These are phyloP conservation scores for Picea glauca DNA, from an alignment of 75 land plant genomes.

Conservation along the genomic window DNA sequence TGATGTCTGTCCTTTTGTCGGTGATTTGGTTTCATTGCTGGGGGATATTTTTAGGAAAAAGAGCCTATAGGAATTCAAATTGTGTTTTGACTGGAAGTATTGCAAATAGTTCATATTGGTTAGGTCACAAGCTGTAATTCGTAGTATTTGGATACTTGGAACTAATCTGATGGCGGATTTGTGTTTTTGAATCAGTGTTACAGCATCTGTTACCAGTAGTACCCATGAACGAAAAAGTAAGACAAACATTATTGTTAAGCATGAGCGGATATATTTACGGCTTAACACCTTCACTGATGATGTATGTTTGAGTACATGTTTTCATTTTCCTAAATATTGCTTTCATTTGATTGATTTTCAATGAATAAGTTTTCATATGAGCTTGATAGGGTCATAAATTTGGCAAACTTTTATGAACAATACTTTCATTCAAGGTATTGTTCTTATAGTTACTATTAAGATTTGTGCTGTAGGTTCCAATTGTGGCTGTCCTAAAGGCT, in stretches of 20 bases:
- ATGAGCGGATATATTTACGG: conserved; percentile 67
- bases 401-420: background rate
- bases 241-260: conserved; percentile 83
- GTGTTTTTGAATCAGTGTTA: conserved; percentile 43
- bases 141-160: background rate
- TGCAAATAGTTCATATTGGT: conserved; percentile 1
- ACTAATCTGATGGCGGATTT: background rate
- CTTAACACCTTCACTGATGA: conserved; percentile 62
- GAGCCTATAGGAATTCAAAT: background rate
- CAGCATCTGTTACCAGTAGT: conserved; percentile 97
- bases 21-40: background rate
- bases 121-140: background rate
- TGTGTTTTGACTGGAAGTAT: background rate
- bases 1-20: background rate
- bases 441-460: background rate
- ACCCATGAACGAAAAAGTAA: conserved; percentile 85
- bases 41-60: background rate
- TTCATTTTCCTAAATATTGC: background rate
- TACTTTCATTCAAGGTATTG: background rate
- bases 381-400: background rate
- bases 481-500: conserved; percentile 89
- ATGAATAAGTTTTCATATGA: background rate
- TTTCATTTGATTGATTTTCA: background rate
- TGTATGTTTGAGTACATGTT: conserved; percentile 27
- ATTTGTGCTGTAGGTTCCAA: conserved; percentile 64